Conservation (phyloP, 441 rosid genomes). For the Rhodomyrtus psidioides region DNA sequence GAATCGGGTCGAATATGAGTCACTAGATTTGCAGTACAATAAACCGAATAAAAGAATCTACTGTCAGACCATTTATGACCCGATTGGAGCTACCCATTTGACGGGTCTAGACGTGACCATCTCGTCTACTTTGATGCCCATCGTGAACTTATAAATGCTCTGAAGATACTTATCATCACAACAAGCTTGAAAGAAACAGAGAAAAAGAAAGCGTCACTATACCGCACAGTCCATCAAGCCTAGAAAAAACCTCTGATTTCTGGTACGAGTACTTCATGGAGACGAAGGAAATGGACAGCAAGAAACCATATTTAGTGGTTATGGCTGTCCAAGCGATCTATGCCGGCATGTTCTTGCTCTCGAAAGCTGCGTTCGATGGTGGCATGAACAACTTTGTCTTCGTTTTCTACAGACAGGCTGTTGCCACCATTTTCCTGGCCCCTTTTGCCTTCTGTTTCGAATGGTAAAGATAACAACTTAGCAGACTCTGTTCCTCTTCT, state of each 20-base stretch:
- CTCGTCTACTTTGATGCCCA: neutral
- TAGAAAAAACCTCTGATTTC: slow-evolving; percentile 8
- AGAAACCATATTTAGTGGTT: slow-evolving; percentile 51
- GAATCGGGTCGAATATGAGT: no score
- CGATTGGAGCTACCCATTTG: no score
- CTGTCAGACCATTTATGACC: no score
- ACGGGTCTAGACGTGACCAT: neutral
- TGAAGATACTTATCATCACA: neutral
- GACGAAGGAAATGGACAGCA: slow-evolving; percentile 11
- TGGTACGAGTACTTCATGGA: slow-evolving; percentile 4
- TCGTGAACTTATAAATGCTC: neutral
- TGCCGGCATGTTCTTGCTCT: slow-evolving; percentile 79
- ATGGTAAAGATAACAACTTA: slow-evolving; percentile 27
- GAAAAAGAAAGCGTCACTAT: neutral
- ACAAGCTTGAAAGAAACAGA: neutral
- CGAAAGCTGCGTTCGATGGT: slow-evolving; percentile 72
- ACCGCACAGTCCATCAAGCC: neutral
- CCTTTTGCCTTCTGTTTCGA: slow-evolving; percentile 62
- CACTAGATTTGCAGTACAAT: no score
- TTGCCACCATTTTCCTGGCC: slow-evolving; percentile 58
- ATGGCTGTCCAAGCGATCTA: slow-evolving; percentile 57
- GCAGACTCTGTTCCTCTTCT: neutral
- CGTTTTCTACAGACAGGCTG: slow-evolving; percentile 78
- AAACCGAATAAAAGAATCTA: no score
- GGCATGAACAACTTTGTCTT: slow-evolving; percentile 87